phyloP scores from a whole-genome alignment of 1,284 basidiomycete genomes.

The Trichosporon coremiiforme region DNA sequence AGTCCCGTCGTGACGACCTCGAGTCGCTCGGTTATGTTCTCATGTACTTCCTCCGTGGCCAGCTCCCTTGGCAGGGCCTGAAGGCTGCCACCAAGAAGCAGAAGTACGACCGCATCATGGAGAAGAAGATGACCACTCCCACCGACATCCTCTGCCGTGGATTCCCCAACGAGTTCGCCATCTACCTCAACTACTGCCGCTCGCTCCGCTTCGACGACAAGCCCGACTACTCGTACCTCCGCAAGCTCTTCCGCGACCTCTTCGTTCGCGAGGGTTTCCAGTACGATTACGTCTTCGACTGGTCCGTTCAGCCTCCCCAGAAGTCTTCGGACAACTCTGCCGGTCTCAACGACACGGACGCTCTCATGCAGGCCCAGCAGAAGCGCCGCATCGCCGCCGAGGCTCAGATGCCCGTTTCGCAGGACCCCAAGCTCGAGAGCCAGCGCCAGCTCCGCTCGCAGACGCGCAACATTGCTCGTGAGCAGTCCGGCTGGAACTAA shows the following conservation, averaged over 20 bases:
- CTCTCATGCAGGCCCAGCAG: constrained; percentile 31
- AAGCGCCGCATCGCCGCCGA: constrained; percentile 28
- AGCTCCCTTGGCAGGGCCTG: constrained; percentile 95
- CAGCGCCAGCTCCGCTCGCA: constrained; percentile 51
- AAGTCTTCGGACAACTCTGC: constrained; percentile 19
- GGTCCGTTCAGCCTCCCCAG: constrained; percentile 73
- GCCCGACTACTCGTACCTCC: constrained; percentile 95
- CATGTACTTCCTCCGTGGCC: constrained; percentile 95
- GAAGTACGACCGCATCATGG: constrained; percentile 99
- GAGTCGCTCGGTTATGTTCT: constrained; percentile 95
- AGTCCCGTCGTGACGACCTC: constrained; percentile 92
- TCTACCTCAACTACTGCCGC: constrained; percentile 96
- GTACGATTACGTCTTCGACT: constrained; percentile 98
- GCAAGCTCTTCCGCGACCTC: constrained; percentile 96
- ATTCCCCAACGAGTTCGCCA: constrained; percentile 96
- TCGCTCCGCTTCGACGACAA: constrained; percentile 97
- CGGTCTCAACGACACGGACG: constrained; percentile 7
- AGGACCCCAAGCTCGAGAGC: constrained; percentile 38
- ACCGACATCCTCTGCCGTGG: constrained; percentile 93
- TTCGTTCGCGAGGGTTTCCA: constrained; percentile 96
- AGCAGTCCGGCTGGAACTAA: constrained; percentile 37
- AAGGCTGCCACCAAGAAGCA: constrained; percentile 99
- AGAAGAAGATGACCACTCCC: constrained; percentile 97
- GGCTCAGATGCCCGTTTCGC: constrained; percentile 26
- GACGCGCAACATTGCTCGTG: constrained; percentile 45